Conservation (phyloP, 2,329 filamentous ascomycete genomes). For the Venturia nashicola region DNA sequence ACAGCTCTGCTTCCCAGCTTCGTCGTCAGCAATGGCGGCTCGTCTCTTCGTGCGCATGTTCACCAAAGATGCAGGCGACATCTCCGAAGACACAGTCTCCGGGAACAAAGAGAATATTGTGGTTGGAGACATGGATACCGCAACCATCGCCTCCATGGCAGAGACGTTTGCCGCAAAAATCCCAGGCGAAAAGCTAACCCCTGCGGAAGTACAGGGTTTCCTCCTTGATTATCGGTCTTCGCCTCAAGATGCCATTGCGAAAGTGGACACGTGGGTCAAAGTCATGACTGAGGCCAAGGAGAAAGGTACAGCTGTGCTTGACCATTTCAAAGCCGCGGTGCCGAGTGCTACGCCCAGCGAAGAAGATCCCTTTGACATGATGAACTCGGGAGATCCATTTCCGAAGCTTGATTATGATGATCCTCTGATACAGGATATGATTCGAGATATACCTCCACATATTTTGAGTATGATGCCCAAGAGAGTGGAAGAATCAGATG, state of each 20-base stretch:
- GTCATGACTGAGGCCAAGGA: neutral
- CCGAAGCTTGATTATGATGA: neutral
- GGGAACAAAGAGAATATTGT: neutral
- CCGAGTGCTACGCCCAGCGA: neutral
- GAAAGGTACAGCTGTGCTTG: neutral
- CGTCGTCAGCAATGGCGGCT: neutral
- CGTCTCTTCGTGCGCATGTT: constrained; percentile 5
- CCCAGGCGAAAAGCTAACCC: constrained; percentile 19
- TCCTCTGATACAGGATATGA: neutral
- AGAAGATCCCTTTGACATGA: neutral
- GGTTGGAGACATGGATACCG: constrained; percentile 12
- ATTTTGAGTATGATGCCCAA: neutral
- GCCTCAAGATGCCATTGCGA: constrained; percentile 5
- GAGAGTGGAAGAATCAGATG: neutral
- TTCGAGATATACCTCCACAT: neutral
- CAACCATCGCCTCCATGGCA: constrained; percentile 12
- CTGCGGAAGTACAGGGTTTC: constrained; percentile 18
- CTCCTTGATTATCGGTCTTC: constrained; percentile 1
- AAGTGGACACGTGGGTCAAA: neutral
- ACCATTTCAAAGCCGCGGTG: neutral
- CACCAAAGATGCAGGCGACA: neutral
- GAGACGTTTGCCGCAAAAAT: constrained; percentile 17
- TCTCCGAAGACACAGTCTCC: neutral
- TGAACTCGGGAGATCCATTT: neutral
- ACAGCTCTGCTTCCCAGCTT: constrained; percentile 1